Evolutionary conservation across 352 stramenopile species (phyloP).

Genomic region (Aphanomyces euteiches): DNA sequence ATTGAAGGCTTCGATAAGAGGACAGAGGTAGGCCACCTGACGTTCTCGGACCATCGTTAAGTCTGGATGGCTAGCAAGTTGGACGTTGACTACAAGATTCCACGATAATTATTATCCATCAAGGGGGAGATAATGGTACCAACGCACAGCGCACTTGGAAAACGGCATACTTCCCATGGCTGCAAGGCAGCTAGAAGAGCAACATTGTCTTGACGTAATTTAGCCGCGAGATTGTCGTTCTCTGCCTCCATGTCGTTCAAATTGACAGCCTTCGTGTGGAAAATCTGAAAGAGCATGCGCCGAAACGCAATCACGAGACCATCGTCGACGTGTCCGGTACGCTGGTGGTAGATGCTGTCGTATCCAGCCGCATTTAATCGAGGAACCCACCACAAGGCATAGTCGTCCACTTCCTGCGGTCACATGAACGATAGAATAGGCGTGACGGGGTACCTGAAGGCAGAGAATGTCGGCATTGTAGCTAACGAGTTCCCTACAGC

Average conservation of each 20-base stretch:
- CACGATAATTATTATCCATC: neutral
- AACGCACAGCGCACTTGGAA: conserved; percentile 69
- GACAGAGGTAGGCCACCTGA: conserved; percentile 66
- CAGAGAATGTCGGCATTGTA: conserved; percentile 82
- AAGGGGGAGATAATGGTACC: conserved; percentile 27
- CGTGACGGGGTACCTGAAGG: conserved; percentile 49
- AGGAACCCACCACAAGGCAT: conserved; percentile 76
- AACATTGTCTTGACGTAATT: conserved; percentile 62
- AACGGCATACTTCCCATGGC: conserved; percentile 67
- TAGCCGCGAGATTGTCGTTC: conserved; percentile 46
- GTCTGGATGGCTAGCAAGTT: conserved; percentile 39
- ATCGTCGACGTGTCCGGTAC: conserved; percentile 43
- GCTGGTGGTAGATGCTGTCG: conserved; percentile 69
- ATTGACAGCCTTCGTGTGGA: conserved; percentile 50
- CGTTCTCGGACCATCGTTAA: conserved; percentile 61
- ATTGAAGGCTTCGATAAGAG: conserved; percentile 70
- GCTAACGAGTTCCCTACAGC: conserved; percentile 57
- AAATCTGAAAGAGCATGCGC: conserved; percentile 72
- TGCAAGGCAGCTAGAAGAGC: conserved; percentile 71
- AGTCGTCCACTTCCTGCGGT: conserved; percentile 78
- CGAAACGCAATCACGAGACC: conserved; percentile 81
- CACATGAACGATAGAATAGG: neutral
- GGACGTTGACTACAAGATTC: conserved; percentile 43
- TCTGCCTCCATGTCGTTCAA: conserved; percentile 56
- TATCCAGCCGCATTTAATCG: conserved; percentile 66